These are phyloP conservation scores for Elongisporangium senticosum DNA, from an alignment of 352 stramenopile genomes.

Conservation along the genomic window DNA sequence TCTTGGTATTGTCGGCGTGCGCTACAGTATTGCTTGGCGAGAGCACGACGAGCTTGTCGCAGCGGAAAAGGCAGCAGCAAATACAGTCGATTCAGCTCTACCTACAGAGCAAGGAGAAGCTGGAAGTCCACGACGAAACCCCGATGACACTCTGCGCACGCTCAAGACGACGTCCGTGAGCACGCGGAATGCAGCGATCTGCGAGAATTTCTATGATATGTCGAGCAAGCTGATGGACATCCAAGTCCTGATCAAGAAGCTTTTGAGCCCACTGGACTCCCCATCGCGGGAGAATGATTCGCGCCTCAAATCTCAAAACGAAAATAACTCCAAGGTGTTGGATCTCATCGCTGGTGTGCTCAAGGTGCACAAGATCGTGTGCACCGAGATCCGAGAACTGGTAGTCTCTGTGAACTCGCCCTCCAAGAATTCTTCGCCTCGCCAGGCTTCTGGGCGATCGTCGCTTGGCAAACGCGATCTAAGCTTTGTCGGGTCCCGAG, in stretches of 20 bases:
- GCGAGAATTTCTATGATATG: conserved; percentile 34
- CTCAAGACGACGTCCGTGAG: conserved; percentile 23
- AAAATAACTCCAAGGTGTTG: conserved; percentile 22
- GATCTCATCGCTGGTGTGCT: conserved; percentile 28
- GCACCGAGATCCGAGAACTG: conserved; percentile 21
- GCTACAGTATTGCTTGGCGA: conserved; percentile 37
- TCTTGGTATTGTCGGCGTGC: conserved; percentile 48
- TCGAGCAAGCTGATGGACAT: conserved; percentile 18
- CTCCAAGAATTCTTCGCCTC: neutral
- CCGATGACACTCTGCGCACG: conserved; percentile 21
- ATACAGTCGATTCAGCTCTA: neutral
- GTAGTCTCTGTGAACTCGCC: neutral
- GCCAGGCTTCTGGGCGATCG: neutral
- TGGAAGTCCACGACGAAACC: neutral
- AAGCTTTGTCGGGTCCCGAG: neutral
- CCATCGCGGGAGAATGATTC: conserved; percentile 3
- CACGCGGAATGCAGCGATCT: conserved; percentile 19
- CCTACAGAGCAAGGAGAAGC: conserved; percentile 1
- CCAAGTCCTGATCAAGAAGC: conserved; percentile 6
- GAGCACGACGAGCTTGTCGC: conserved; percentile 16
- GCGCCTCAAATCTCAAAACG: conserved; percentile 24
- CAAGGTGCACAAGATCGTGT: conserved; percentile 34
- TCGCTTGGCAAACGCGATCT: neutral
- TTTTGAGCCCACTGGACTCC: conserved; percentile 8
- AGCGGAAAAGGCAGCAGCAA: neutral